phyloP scores from a whole-genome alignment of 208 protist species.

The Leishmania amazonensis region DNA sequence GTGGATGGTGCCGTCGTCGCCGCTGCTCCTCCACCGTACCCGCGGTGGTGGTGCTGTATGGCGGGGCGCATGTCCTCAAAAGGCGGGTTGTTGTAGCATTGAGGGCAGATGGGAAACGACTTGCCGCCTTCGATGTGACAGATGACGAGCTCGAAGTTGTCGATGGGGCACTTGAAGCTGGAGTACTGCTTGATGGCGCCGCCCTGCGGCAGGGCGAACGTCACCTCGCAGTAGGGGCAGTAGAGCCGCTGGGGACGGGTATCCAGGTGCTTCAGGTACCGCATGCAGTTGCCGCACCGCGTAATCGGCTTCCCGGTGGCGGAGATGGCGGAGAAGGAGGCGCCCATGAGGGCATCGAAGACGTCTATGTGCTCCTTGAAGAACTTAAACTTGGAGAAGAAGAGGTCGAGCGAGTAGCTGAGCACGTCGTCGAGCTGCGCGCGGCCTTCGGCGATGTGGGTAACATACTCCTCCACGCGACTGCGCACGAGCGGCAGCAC shows the following conservation, averaged over 20 bases:
- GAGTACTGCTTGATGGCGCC: constrained; percentile 89
- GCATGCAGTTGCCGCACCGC: constrained; percentile 92
- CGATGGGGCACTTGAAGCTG: constrained; percentile 88
- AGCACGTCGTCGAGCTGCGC: constrained; percentile 87
- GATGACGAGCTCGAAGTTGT: constrained; percentile 94
- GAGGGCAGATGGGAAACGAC: constrained; percentile 91
- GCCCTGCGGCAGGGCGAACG: constrained; percentile 86
- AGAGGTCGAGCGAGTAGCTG: constrained; percentile 76
- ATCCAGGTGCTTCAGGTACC: constrained; percentile 89
- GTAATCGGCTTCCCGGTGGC: constrained; percentile 84
- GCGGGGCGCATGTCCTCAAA: constrained; percentile 72
- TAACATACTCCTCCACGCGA: constrained; percentile 94
- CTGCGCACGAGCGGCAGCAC: constrained; percentile 92
- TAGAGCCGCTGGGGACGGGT: constrained; percentile 90
- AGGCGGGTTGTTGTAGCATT: constrained; percentile 96
- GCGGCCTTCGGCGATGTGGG: constrained; percentile 90
- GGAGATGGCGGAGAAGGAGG: constrained; percentile 90
- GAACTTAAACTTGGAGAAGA: constrained; percentile 91
- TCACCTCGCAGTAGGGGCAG: constrained; percentile 94
- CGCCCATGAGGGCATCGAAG: constrained; percentile 95
- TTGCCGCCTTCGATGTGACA: constrained; percentile 90
- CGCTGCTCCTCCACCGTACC: not conserved
- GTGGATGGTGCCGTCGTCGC: not conserved
- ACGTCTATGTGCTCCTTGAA: constrained; percentile 93
- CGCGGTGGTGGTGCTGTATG: not conserved